Base-by-base conservation (phyloP, 2,329 filamentous ascomycete genomes). In the Fusarium decemcellulare region DNA sequence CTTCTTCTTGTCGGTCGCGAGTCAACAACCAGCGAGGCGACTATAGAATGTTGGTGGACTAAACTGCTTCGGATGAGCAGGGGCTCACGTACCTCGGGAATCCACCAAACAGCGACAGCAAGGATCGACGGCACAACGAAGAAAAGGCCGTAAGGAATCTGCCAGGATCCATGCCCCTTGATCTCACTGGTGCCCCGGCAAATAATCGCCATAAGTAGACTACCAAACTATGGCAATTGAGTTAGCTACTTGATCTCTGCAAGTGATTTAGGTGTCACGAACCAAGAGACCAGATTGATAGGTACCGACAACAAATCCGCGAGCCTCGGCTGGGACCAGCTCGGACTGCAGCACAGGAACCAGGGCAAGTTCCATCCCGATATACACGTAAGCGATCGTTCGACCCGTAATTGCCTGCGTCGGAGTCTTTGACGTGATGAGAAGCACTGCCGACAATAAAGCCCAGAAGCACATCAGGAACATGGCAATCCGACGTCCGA, bases 281-380 rank as follows among this genome's bases (percentile, higher is more conserved):
- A 50, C 47, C 4, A 2, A 37, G 32, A 50, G 40, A 7, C 54
- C 42, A 11, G 47, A 48, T 23, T 61, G 58, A 29, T 65, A 67
- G 18, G 59, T 67, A 70, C 59, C 27, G 12, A 80, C 78, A 6
- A 75, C 71, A 15, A 79, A 68, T 8, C 78, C 78, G 11, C 79
- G 74, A n/a, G 74, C 64, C 11, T 62, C 51, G 1, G 67, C 64
- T 0, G 78, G 79, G 1, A 75, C 72, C 30, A 80, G 70, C 65
- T 81, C 79, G 3, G 77, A 76, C 57, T 80, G 77, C 16, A 72
- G 73, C 1, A 78, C 68, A 0, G 80, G 81, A 7, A 81, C 77
- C 5, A 78, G 70, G 1, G 80, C 73, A 8, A 82, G 72, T 61
- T 82, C 80, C 75, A 81, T 81, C 14, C 80, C 81, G 34, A 81